Conservation (phyloP, 2,329 filamentous ascomycete genomes). For the Scedosporium dehoogii region DNA sequence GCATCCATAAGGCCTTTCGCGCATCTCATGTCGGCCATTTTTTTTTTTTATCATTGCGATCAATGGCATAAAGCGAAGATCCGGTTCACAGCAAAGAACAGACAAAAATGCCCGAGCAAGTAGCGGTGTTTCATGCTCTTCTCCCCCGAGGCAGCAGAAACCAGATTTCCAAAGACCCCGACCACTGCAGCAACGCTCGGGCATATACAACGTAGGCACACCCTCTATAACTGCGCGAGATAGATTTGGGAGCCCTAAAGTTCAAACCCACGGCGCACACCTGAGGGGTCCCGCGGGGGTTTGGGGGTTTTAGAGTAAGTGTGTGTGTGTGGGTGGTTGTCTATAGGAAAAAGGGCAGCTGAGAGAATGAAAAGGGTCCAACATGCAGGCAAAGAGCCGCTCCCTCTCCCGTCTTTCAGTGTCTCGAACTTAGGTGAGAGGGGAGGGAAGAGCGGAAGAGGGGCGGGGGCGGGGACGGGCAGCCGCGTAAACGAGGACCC, state of each 20-base stretch:
- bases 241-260: not conserved
- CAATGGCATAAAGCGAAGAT: too few species aligned
- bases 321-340: not conserved
- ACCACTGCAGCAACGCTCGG: too few species aligned
- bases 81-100: too few species aligned
- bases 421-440: not conserved
- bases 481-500: not conserved
- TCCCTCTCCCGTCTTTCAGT: not conserved
- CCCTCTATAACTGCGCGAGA: too few species aligned
- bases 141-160: not conserved
- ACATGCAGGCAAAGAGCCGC: not conserved
- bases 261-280: not conserved
- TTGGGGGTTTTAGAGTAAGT: not conserved
- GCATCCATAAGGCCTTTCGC: too few species aligned
- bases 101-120: not conserved
- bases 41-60: too few species aligned
- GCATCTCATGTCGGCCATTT: too few species aligned
- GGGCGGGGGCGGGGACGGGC: too few species aligned
- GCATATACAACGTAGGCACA: too few species aligned
- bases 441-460: not conserved
- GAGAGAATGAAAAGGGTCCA: not conserved
- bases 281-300: not conserved
- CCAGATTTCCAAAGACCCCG: too few species aligned
- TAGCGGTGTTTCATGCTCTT: not conserved
- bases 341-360: not conserved